phyloP scores from a whole-genome alignment of 176 grass and related monocot genomes.

The Aegilops speltoides region DNA sequence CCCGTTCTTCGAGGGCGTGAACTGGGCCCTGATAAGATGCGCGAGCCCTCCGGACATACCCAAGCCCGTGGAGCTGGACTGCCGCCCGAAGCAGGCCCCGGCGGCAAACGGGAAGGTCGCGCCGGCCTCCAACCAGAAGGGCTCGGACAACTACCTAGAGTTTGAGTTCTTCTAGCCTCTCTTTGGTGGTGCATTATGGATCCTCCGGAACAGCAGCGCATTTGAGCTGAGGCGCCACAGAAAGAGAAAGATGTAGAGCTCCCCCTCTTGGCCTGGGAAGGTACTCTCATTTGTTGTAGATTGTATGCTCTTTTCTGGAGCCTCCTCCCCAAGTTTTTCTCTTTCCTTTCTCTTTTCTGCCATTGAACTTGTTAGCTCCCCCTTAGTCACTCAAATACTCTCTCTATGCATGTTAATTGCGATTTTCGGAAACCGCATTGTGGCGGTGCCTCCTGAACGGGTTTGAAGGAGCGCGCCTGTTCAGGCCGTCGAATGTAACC shows the following conservation, averaged over 20 bases:
- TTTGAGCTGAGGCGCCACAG: conserved; percentile 10
- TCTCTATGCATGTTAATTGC: conserved; percentile 23
- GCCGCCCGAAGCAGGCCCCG: conserved; percentile 40
- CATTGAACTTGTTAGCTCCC: conserved; percentile 32
- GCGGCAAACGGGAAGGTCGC: conserved; percentile 48
- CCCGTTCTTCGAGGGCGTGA: conserved; percentile 82
- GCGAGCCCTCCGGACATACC: conserved; percentile 78
- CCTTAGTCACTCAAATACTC: background rate
- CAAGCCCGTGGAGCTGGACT: conserved; percentile 61
- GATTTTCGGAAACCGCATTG: conserved; percentile 27
- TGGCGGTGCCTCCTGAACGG: conserved; percentile 20
- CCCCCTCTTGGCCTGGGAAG: conserved; percentile 19
- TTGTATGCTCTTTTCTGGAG: conserved; percentile 22
- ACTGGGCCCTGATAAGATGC: conserved; percentile 83
- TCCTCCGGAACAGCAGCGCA: background rate
- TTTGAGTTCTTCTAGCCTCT: conserved; percentile 77
- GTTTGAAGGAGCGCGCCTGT: conserved; percentile 4
- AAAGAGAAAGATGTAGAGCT: conserved; percentile 35
- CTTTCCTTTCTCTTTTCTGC: background rate
- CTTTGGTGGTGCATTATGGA: conserved; percentile 13
- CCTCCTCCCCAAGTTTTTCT: conserved; percentile 12
- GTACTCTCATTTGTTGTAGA: conserved; percentile 30
- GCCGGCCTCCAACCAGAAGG: conserved; percentile 47
- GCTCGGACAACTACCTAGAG: conserved; percentile 72
- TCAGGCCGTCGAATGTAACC: conserved; percentile 18